phyloP scores from a whole-genome alignment of 768 basidiomycete genomes.

The Mycena vulgaris region DNA sequence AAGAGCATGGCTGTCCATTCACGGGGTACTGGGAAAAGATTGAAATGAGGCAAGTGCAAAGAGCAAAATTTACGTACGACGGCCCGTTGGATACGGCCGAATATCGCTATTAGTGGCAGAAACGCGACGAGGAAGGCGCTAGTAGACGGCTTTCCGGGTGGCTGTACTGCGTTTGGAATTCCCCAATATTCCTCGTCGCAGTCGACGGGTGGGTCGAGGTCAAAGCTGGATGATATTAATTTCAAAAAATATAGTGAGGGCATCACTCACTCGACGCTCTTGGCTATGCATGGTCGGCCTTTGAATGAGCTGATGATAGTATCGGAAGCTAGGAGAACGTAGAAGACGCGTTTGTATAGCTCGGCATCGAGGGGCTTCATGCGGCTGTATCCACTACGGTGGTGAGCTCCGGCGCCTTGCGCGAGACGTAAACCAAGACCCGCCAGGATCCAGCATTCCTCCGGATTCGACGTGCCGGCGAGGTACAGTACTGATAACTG shows the following conservation, averaged over 20 bases:
- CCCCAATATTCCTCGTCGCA: too few relatives aligned
- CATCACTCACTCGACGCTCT: constrained; percentile 75
- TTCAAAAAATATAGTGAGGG: neutral
- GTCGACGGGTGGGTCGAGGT: too few relatives aligned
- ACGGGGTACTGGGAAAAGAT: constrained; percentile 16
- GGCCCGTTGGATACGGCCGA: too few relatives aligned
- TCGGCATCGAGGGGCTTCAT: too few relatives aligned
- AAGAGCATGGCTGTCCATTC: too few relatives aligned
- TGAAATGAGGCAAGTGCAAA: neutral
- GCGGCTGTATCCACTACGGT: too few relatives aligned
- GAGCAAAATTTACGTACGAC: constrained; percentile 17
- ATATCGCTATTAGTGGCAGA: constrained; percentile 20
- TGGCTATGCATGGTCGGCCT: constrained; percentile 75
- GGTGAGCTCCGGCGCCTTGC: constrained; percentile 74
- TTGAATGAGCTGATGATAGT: constrained; percentile 60
- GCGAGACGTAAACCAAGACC: constrained; percentile 73
- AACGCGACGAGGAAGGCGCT: constrained; percentile 5
- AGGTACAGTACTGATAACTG: constrained; percentile 51
- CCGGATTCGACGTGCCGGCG: constrained; percentile 52
- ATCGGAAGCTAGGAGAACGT: constrained; percentile 49
- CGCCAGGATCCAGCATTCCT: constrained; percentile 69
- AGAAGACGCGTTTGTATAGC: too few relatives aligned
- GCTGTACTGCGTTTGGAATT: too few relatives aligned
- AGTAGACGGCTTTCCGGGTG: constrained; percentile 8
- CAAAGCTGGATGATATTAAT: too few relatives aligned